A percentile compares a stretch with the other conserved stretches of the same genome.
These are phyloP conservation scores for Symbiotaphrina buchneri DNA, from an alignment of 495 filamentous ascomycete genomes.

Conservation along the genomic window DNA sequence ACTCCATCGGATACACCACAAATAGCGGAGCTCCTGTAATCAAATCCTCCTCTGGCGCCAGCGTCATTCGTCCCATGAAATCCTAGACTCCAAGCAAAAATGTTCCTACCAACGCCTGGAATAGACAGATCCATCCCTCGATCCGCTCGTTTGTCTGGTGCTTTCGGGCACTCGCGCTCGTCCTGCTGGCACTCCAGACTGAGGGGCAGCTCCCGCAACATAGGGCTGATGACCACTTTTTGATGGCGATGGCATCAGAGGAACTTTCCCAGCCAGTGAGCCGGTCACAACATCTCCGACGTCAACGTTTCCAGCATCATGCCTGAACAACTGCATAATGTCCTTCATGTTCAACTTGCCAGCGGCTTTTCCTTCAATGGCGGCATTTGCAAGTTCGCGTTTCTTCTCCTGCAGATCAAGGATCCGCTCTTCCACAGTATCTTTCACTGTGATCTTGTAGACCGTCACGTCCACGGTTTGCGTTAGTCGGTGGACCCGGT, in stretches of 20 bases:
- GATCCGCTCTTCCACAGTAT: constrained; percentile 81
- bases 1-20: too few relatives aligned
- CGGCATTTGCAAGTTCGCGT: constrained; percentile 59
- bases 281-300: constrained; percentile 3
- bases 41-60: too few relatives aligned
- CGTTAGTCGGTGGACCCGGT: constrained; percentile 89
- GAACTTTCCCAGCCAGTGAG: background rate
- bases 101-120: too few relatives aligned
- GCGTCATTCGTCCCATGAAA: too few relatives aligned
- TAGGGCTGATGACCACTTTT: background rate
- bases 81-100: too few relatives aligned
- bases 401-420: constrained; percentile 84
- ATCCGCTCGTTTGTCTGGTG: background rate
- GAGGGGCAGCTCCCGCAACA: too few relatives aligned
- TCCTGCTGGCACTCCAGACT: too few relatives aligned
- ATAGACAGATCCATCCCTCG: background rate
- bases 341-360: constrained; percentile 81
- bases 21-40: too few relatives aligned
- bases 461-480: constrained; percentile 86
- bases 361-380: constrained; percentile 62
- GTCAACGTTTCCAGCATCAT: constrained; percentile 33
- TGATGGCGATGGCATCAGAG: background rate
- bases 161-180: background rate
- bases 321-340: constrained; percentile 72
- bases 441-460: constrained; percentile 71